Conservation (phyloP, 208 protist genomes). For the Entamoeba histolytica region DNA sequence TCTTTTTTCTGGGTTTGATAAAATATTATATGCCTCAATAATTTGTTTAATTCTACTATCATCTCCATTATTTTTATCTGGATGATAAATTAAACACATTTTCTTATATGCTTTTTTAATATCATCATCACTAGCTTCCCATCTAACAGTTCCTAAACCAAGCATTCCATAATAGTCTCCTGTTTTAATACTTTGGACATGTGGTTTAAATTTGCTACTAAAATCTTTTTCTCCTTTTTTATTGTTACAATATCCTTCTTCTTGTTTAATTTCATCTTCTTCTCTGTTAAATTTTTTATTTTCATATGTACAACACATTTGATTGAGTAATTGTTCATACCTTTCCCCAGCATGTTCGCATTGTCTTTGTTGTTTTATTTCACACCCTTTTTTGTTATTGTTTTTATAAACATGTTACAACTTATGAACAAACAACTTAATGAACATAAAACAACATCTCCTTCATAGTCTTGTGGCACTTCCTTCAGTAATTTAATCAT, state of each 20-base stretch:
- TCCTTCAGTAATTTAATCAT: no score
- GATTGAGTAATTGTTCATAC: no score
- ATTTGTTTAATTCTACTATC: neutral
- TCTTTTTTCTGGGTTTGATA: neutral
- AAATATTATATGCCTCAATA: neutral
- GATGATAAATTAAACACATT: neutral
- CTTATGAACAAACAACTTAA: no score
- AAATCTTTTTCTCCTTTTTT: neutral
- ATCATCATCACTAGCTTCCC: neutral
- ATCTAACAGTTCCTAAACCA: neutral
- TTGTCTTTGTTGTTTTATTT: no score
- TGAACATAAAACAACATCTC: no score
- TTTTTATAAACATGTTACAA: no score
- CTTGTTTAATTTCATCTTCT: no score
- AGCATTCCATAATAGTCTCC: neutral
- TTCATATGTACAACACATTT: no score
- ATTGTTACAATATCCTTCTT: neutral
- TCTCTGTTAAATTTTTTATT: no score
- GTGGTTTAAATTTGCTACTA: neutral
- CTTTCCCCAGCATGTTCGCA: no score
- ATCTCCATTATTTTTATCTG: neutral
- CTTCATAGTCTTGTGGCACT: no score
- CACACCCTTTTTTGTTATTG: no score
- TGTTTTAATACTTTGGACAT: neutral
- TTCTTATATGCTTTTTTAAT: neutral